These are phyloP conservation scores for Neurospora sp. DNA, from an alignment of 495 filamentous ascomycete genomes.

Conservation along the genomic window DNA sequence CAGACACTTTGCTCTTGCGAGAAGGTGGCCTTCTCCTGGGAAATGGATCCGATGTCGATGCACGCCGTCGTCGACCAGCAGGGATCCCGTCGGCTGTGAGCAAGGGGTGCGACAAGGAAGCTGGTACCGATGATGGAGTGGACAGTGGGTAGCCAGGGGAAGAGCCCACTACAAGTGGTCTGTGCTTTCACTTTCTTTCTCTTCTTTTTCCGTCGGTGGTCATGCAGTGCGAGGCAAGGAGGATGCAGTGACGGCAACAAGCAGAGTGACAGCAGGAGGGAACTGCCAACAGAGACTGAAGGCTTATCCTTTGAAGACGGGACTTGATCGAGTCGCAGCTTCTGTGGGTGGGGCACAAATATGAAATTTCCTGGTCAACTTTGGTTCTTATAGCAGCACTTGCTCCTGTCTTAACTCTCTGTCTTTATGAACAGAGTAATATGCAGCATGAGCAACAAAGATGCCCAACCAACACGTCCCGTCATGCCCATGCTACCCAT, in stretches of 20 bases:
- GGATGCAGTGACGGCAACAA: not conserved
- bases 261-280: not conserved
- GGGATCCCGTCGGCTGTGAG: not conserved
- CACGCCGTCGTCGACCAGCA: not conserved
- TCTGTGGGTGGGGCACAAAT: not conserved
- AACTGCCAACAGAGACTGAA: not conserved
- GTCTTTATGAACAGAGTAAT: not conserved
- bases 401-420: too few species aligned
- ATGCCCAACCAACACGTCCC: not conserved
- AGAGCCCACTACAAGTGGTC: not conserved
- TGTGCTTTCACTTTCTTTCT: not conserved
- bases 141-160: not conserved
- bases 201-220: not conserved
- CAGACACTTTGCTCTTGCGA: not conserved
- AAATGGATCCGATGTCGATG: not conserved
- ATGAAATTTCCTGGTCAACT: not conserved
- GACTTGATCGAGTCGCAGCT: not conserved
- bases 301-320: too few species aligned
- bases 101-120: not conserved
- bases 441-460: not conserved
- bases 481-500: not conserved
- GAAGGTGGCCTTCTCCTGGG: not conserved
- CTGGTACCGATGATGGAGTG: not conserved
- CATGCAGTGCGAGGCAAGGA: not conserved
- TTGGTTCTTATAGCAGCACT: not conserved